Evolutionary conservation across 1,139 yeast genomes (phyloP).

Genomic region (Candida sojae): DNA sequence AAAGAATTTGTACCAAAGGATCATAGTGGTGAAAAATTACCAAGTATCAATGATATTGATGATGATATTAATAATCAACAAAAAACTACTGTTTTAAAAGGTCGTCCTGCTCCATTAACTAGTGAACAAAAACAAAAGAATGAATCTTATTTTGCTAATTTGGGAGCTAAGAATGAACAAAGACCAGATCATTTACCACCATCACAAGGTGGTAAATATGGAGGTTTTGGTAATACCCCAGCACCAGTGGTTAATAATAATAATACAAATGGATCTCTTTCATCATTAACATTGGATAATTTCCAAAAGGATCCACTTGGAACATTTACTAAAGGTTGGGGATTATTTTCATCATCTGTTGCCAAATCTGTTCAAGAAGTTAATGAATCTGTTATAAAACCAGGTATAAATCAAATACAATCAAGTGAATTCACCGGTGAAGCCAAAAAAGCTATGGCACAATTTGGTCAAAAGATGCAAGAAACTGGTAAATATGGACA

Average conservation of each 20-base stretch:
- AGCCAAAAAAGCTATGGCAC: constrained; percentile 89
- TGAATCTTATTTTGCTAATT: constrained; percentile 77
- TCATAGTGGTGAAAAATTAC: constrained; percentile 54
- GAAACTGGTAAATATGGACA: constrained; percentile 78
- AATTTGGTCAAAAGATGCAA: constrained; percentile 91
- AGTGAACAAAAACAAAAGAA: constrained; percentile 58
- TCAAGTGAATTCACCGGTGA: constrained; percentile 79
- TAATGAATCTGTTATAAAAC: constrained; percentile 84
- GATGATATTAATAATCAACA: constrained; percentile 11
- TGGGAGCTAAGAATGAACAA: constrained; percentile 70
- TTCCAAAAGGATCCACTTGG: constrained; percentile 88
- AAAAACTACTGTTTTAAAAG: constrained; percentile 15
- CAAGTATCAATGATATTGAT: constrained; percentile 21
- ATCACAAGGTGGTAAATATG: constrained; percentile 90
- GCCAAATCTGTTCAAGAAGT: constrained; percentile 84
- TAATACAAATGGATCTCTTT: constrained; percentile 22
- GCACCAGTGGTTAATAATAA: constrained; percentile 31
- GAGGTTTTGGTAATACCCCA: constrained; percentile 88
- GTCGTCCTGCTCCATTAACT: constrained; percentile 28
- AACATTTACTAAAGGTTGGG: constrained; percentile 91
- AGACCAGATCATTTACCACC: constrained; percentile 86
- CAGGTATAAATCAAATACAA: constrained; percentile 78
- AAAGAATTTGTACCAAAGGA: constrained; percentile 67
- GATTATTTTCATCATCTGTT: constrained; percentile 80
- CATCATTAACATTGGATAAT: constrained; percentile 64